Base-by-base conservation (phyloP, 2,329 filamentous ascomycete species). In the Venturia oleaginea region DNA sequence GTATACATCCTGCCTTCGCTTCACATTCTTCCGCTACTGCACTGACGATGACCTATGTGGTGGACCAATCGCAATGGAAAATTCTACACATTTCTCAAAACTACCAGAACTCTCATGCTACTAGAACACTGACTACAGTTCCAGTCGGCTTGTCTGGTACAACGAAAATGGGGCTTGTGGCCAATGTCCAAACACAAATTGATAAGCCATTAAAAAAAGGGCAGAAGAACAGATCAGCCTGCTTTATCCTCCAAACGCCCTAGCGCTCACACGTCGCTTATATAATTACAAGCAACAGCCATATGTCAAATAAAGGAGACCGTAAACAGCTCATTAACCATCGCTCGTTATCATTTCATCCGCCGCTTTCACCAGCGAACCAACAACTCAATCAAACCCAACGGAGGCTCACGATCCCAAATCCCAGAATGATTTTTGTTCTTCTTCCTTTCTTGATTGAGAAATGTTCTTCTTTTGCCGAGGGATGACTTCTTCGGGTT, bases 391-490 rank as follows among this genome's bases (percentile, higher is more conserved):
- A n/a, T 13, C 15, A 5, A 19, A 7, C 15, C 37, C 55, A 30
- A 37, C 6, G 2, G 32, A 22, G 55, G 4, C 7, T 30, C 4
- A 32, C n/a, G 34, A 40, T 54, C 64, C 73, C 59, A 72, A 74
- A 60, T 74, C 72, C 72, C 72, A 74, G 66, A 73, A 70, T 17
- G 63, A 65, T 61, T 69, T 70, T 24, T 64, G 67, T 51, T 68
- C 64, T 42, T 67, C 63, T 22, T 65, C 59, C 34, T 70, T 64
- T 65, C 69, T 43, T 62, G 63, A n/a, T 62, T 63, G n/a, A 19
- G 57, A 22, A 67, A 66, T 32, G 64, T 65, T 48, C 60, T 65
- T 54, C 42, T 55, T 43, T 51, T 66, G 65, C 63, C 59, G 63
- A 57, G 24, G 42, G 59, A 30, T 64, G 54, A 40, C 61, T 55